Conservation (phyloP, 139 green algal genomes). For the Chlamydomonas applanata region DNA sequence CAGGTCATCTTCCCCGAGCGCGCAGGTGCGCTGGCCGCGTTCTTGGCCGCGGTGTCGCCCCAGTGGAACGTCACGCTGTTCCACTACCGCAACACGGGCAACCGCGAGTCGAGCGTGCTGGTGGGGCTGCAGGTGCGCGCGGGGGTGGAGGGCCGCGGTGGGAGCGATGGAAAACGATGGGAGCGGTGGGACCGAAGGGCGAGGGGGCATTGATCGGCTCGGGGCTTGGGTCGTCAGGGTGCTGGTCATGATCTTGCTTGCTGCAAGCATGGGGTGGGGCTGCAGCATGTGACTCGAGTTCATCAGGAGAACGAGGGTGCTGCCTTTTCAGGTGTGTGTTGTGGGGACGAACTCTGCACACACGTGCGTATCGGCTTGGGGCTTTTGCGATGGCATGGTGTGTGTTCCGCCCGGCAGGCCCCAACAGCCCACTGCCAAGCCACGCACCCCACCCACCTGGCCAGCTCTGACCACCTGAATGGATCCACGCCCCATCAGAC, state of each 20-base stretch:
- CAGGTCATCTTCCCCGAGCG: constrained; percentile 90
- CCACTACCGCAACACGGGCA: constrained; percentile 91
- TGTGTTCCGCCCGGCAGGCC: too few relatives aligned
- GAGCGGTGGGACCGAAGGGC: not conserved
- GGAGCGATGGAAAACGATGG: not conserved
- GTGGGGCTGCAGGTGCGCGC: constrained; percentile 70
- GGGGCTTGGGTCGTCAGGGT: not conserved
- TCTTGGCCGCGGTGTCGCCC: constrained; percentile 77
- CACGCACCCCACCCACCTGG: too few relatives aligned
- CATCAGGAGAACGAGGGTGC: not conserved
- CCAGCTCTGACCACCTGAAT: too few relatives aligned
- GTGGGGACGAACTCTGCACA: too few relatives aligned
- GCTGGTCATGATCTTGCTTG: not conserved
- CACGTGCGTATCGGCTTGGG: too few relatives aligned
- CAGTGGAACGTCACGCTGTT: constrained; percentile 94
- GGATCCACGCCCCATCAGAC: too few relatives aligned
- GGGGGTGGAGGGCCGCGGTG: not conserved
- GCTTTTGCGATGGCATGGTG: too few relatives aligned
- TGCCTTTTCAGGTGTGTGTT: constrained; percentile 13
- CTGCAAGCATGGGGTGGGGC: not conserved
- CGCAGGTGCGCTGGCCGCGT: constrained; percentile 78
- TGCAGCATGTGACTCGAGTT: not conserved
- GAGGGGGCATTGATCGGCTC: not conserved
- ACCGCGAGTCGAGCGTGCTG: constrained; percentile 73
- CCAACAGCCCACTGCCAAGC: too few relatives aligned